phyloP scores from a whole-genome alignment of 2,329 filamentous ascomycete genomes.

The Ophiostoma tasmaniense region DNA sequence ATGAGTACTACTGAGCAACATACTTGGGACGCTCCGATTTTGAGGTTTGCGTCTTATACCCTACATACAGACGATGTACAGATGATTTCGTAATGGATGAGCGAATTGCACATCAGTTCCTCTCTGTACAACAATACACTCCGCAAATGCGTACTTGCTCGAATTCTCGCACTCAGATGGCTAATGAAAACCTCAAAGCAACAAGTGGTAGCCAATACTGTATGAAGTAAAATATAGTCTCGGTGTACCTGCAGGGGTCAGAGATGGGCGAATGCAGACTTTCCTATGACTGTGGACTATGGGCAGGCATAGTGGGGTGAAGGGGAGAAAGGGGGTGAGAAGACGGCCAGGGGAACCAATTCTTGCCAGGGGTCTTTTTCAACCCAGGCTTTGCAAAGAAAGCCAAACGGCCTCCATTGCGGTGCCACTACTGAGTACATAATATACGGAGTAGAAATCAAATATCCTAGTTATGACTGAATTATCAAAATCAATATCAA shows the following conservation, averaged over 20 bases:
- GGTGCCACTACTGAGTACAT: neutral
- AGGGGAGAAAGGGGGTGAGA: neutral
- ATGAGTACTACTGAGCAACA: neutral
- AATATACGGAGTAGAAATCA: neutral
- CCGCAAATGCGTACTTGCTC: neutral
- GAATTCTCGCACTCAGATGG: neutral
- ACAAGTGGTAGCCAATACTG: too few relatives aligned
- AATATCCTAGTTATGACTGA: too few relatives aligned
- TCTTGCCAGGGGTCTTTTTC: neutral
- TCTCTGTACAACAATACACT: neutral
- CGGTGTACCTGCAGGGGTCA: neutral
- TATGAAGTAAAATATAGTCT: neutral
- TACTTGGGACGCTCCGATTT: neutral
- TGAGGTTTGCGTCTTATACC: neutral
- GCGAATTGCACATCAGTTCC: neutral
- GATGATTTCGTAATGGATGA: neutral
- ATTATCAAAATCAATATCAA: too few relatives aligned
- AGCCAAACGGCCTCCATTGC: neutral
- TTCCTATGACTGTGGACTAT: neutral
- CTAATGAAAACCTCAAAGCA: neutral
- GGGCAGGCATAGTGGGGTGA: constrained; percentile 8
- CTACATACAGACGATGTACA: neutral
- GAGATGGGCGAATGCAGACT: neutral
- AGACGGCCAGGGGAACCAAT: neutral
- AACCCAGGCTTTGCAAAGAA: neutral